Evolutionary conservation across 345 rosid genomes (phyloP).

Genomic region (Eucalyptus brandiana): DNA sequence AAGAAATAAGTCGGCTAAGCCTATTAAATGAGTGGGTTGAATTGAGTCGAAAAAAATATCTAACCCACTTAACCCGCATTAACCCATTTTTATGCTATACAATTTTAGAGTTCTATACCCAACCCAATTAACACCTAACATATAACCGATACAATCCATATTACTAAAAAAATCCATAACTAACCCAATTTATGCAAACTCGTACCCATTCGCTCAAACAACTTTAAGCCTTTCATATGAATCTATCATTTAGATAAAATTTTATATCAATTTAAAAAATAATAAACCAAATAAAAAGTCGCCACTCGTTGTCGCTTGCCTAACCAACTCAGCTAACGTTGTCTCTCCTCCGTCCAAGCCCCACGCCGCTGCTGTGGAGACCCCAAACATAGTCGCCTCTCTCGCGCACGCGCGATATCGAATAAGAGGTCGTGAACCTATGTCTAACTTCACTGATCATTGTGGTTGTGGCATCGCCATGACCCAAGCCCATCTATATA

Average conservation of each 20-base stretch:
- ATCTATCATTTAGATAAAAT: no score
- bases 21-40: accelerated
- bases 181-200: neutral
- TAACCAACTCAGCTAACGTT: neutral
- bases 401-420: no score
- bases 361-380: neutral
- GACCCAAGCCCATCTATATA: neutral
- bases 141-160: neutral
- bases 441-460: neutral
- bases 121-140: neutral
- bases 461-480: neutral
- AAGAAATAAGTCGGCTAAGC: neutral
- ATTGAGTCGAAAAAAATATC: neutral
- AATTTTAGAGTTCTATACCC: neutral
- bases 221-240: neutral
- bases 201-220: neutral
- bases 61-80: neutral
- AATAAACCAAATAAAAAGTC: neutral
- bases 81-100: neutral
- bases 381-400: neutral
- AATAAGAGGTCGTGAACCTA: neutral
- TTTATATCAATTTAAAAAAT: neutral
- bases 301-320: neutral
- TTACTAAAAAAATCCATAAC: neutral
- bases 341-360: neutral